Percentiles rank a stretch among this genome's conserved stretches.
Conservation (phyloP, 23 red algal species). For the Pyropia haitanensis region DNA sequence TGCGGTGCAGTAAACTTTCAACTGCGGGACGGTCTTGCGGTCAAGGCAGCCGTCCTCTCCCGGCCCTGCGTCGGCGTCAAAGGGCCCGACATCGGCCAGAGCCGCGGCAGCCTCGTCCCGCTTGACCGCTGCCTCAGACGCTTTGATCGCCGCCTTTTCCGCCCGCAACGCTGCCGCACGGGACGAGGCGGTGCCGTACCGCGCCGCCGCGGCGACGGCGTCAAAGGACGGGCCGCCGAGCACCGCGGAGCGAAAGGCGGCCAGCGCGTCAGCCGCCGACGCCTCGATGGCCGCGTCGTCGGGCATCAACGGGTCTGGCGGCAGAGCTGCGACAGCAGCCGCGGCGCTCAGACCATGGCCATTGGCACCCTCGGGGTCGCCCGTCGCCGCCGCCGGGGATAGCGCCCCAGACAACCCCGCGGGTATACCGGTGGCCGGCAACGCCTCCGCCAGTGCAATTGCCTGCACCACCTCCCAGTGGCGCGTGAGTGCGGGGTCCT, state of each 20-base stretch:
- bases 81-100: neutral
- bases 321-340: neutral
- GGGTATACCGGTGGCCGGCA: too few relatives aligned
- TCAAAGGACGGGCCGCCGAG: too few relatives aligned
- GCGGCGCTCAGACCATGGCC: neutral
- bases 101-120: neutral
- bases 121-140: too few relatives aligned
- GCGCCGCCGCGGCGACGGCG: too few relatives aligned
- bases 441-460: neutral
- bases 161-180: too few relatives aligned
- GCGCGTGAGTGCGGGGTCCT: constrained; percentile 2
- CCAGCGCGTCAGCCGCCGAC: neutral
- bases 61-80: neutral
- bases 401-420: too few relatives aligned
- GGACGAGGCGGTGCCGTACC: too few relatives aligned
- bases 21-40: neutral
- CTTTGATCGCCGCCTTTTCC: too few relatives aligned
- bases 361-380: too few relatives aligned
- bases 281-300: neutral
- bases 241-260: too few relatives aligned
- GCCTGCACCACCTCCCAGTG: constrained; percentile 11
- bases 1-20: constrained; percentile 15
- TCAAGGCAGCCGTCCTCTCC: neutral
- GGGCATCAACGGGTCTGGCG: neutral
- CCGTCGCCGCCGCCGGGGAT: too few relatives aligned